These are phyloP conservation scores for Naganishia vishniacii DNA, from an alignment of 768 basidiomycete genomes.

Conservation along the genomic window DNA sequence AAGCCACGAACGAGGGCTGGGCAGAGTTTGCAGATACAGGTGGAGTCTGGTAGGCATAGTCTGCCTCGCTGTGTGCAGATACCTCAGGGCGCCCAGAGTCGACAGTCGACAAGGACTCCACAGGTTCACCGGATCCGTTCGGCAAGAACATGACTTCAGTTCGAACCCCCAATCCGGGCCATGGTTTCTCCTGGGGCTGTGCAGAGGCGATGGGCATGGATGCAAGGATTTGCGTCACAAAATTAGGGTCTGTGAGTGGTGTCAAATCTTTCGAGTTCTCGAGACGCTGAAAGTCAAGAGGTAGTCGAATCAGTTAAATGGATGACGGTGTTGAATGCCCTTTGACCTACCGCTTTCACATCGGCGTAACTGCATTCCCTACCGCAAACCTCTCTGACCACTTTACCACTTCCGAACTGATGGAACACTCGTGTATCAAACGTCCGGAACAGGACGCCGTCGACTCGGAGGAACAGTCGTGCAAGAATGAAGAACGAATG, in stretches of 20 bases:
- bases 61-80: not conserved
- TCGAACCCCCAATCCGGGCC: constrained; percentile 72
- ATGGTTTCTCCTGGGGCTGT: constrained; percentile 63
- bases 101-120: too few species aligned
- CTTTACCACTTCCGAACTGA: constrained; percentile 56
- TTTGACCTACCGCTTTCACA: constrained; percentile 63
- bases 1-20: not conserved
- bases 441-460: constrained; percentile 84
- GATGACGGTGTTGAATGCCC: not conserved
- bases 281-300: constrained; percentile 31
- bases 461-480: constrained; percentile 88
- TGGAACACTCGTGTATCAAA: constrained; percentile 87
- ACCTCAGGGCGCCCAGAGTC: not conserved
- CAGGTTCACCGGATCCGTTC: not conserved
- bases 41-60: not conserved
- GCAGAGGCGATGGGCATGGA: constrained; percentile 52
- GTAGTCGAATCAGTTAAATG: not conserved
- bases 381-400: constrained; percentile 77
- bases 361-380: constrained; percentile 85
- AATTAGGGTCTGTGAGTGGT: constrained; percentile 78
- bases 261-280: constrained; percentile 62
- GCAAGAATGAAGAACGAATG: constrained; percentile 83
- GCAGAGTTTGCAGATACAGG: not conserved
- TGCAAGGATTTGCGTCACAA: constrained; percentile 53
- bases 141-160: constrained; percentile 54